These are phyloP conservation scores for Eleusine coracana DNA, from an alignment of 176 grass and related monocot species.

Conservation along the genomic window DNA sequence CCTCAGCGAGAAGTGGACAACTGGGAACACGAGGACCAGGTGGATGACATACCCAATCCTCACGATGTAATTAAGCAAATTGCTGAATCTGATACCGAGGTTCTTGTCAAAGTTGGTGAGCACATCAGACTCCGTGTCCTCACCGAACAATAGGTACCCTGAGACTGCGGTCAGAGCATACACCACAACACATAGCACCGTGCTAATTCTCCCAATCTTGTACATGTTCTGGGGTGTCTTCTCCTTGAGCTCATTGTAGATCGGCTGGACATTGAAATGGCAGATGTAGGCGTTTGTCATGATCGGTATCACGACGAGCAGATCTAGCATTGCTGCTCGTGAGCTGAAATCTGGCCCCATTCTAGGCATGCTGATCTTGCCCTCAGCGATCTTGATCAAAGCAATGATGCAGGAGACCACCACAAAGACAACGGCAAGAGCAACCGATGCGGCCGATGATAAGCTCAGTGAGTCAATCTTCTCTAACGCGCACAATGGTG, in stretches of 20 bases:
- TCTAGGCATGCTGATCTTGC: constrained; percentile 59
- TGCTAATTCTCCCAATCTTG: constrained; percentile 72
- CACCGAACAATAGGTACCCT: constrained; percentile 81
- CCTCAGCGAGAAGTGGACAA: constrained; percentile 95
- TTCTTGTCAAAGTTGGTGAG: constrained; percentile 98
- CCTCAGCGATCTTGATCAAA: constrained; percentile 66
- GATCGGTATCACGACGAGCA: constrained; percentile 92
- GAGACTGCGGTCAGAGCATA: constrained; percentile 83
- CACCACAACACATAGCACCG: constrained; percentile 65
- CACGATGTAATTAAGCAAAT: constrained; percentile 85
- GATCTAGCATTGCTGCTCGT: constrained; percentile 63
- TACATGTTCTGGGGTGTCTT: constrained; percentile 88
- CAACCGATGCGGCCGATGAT: constrained; percentile 80
- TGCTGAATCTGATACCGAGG: constrained; percentile 89
- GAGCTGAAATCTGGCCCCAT: constrained; percentile 91
- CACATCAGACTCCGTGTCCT: constrained; percentile 86
- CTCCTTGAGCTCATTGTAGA: constrained; percentile 95
- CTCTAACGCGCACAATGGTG: constrained; percentile 79
- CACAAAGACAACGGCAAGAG: constrained; percentile 84
- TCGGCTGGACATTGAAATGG: constrained; percentile 93
- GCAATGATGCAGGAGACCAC: constrained; percentile 75
- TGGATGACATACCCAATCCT: constrained; percentile 93
- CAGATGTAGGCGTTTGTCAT: constrained; percentile 97
- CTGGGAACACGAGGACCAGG: constrained; percentile 89
- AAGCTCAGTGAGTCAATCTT: constrained; percentile 93